phyloP scores from a whole-genome alignment of 495 filamentous ascomycete genomes.

The Podospora australis region DNA sequence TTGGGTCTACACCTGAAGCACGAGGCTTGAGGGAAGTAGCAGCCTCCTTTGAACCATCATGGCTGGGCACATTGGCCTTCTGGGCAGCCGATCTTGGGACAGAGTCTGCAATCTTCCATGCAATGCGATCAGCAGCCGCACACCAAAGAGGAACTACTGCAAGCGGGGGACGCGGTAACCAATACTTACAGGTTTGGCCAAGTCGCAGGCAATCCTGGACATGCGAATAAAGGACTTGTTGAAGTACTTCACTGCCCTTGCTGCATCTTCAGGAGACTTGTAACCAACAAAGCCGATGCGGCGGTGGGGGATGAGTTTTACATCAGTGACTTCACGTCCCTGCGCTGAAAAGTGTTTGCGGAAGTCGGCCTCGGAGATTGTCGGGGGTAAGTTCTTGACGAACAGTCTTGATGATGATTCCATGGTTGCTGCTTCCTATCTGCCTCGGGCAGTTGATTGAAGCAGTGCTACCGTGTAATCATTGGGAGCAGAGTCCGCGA shows the following conservation, averaged over 20 bases:
- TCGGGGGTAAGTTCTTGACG: conserved; percentile 76
- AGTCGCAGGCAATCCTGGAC: conserved; percentile 90
- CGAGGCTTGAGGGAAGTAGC: conserved; percentile 1
- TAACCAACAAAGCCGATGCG: conserved; percentile 96
- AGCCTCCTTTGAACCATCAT: conserved; percentile 11
- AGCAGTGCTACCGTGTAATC: conserved; percentile 17
- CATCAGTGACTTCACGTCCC: conserved; percentile 74
- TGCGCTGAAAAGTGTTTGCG: conserved; percentile 74
- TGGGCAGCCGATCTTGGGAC: conserved; percentile 12
- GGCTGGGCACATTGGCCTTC: conserved; percentile 2
- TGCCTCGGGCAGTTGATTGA: conserved; percentile 16
- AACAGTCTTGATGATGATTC: conserved; percentile 86
- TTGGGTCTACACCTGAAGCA: conserved; percentile 9
- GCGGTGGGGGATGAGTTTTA: conserved; percentile 78
- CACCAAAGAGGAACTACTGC: conserved; percentile 1
- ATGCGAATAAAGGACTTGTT: conserved; percentile 91
- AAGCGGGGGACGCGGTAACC: background rate
- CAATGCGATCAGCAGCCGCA: conserved; percentile 17
- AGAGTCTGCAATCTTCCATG: conserved; percentile 22
- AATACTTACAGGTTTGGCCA: conserved; percentile 70
- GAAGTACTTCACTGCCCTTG: conserved; percentile 83
- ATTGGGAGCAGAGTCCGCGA: conserved; percentile 11
- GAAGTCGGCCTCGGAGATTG: conserved; percentile 68
- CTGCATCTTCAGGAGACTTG: conserved; percentile 72
- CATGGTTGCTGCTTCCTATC: conserved; percentile 31